Conservation (phyloP, 192 early-diverging fungal species). For the Linnemannia zychae region DNA sequence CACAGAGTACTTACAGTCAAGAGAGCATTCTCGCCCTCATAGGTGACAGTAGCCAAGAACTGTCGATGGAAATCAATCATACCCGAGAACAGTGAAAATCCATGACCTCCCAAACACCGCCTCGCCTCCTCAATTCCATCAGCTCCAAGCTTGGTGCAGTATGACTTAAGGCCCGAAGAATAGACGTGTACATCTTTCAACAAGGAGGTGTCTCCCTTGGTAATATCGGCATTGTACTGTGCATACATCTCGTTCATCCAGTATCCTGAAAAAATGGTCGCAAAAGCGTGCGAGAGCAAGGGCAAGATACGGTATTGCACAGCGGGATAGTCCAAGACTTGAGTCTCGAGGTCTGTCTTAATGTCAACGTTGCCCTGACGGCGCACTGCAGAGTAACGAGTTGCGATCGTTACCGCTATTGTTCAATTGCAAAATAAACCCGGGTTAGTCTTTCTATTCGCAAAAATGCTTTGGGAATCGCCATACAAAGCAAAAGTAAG, state of each 20-base stretch:
- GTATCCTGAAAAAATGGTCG: slow-evolving; percentile 71
- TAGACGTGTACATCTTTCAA: slow-evolving; percentile 78
- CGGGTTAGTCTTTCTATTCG: too few species aligned
- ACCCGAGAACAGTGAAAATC: slow-evolving; percentile 77
- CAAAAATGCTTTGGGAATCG: too few species aligned
- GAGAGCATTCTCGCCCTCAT: slow-evolving; percentile 80
- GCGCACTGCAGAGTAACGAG: slow-evolving; percentile 78
- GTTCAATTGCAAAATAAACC: slow-evolving; percentile 58
- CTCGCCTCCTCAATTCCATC: slow-evolving; percentile 52
- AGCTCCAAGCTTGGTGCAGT: slow-evolving; percentile 70
- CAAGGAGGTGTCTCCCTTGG: slow-evolving; percentile 64
- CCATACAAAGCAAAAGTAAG: slow-evolving; percentile 64
- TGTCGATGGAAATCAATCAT: slow-evolving; percentile 75
- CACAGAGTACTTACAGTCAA: slow-evolving; percentile 52
- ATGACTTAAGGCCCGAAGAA: slow-evolving; percentile 83
- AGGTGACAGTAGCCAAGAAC: slow-evolving; percentile 66
- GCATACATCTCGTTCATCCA: slow-evolving; percentile 66
- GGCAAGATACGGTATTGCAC: slow-evolving; percentile 56
- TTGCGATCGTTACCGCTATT: slow-evolving; percentile 76
- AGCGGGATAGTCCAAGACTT: slow-evolving; percentile 51
- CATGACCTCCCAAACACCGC: slow-evolving; percentile 63
- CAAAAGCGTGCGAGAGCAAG: slow-evolving; percentile 46
- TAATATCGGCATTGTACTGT: slow-evolving; percentile 65
- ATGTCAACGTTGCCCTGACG: slow-evolving; percentile 65
- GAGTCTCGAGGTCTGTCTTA: slow-evolving; percentile 50